Evolutionary conservation across 441 rosid species (phyloP).

Genomic region (Eutrema salsugineum): DNA sequence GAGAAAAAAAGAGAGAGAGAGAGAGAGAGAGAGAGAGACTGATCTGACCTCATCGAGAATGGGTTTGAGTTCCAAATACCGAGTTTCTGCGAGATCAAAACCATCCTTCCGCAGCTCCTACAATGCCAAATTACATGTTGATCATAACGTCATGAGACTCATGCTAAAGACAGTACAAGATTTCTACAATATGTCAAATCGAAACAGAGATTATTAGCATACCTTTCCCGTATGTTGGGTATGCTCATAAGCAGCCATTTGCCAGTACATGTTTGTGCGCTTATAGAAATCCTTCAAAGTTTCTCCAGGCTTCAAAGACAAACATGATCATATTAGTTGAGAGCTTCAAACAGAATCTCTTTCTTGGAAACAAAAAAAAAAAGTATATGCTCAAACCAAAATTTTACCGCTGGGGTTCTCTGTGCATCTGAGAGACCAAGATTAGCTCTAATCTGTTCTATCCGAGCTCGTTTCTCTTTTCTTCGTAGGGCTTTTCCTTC

Average conservation of each 20-base stretch:
- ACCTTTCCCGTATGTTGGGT: slow-evolving; percentile 99
- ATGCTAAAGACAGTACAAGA: not conserved
- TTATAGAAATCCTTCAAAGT: slow-evolving; percentile 87
- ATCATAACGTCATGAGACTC: not conserved
- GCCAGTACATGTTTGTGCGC: slow-evolving; percentile 96
- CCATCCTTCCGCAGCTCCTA: slow-evolving; percentile 99
- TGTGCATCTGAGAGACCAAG: slow-evolving; percentile 97
- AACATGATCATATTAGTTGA: slow-evolving; percentile 13
- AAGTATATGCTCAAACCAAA: not conserved
- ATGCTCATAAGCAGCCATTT: slow-evolving; percentile 99
- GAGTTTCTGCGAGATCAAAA: slow-evolving; percentile 89
- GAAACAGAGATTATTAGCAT: slow-evolving; percentile 6
- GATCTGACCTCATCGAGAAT: slow-evolving; percentile 81
- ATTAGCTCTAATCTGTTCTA: slow-evolving; percentile 93
- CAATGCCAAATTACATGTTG: slow-evolving; percentile 12
- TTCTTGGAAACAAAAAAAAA: not conserved
- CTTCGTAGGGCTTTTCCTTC: slow-evolving; percentile 69
- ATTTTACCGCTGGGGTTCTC: slow-evolving; percentile 80
- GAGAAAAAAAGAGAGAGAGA: not conserved
- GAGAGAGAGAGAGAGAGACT: not conserved
- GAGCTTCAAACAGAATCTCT: slow-evolving; percentile 3
- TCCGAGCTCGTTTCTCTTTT: slow-evolving; percentile 91
- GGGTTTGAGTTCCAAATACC: slow-evolving; percentile 89
- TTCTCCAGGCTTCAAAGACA: slow-evolving; percentile 80
- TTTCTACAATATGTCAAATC: not conserved